Evolutionary conservation across 176 grass and related monocot genomes (phyloP).

Genomic region (Musa acuminata): DNA sequence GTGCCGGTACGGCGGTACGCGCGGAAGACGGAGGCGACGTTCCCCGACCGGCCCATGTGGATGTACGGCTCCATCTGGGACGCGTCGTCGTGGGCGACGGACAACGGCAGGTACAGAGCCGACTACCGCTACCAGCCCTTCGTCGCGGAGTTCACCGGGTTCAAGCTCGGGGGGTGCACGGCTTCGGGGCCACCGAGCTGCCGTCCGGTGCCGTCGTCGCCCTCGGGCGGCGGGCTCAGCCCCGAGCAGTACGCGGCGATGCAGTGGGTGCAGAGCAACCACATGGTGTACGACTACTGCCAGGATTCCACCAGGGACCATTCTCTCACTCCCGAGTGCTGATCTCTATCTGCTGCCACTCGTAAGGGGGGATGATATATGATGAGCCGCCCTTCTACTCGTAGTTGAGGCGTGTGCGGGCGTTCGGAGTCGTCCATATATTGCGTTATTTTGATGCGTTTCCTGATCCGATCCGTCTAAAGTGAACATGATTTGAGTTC

Average conservation of each 20-base stretch:
- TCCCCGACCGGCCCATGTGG: slow-evolving; percentile 1
- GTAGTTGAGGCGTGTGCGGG: background rate
- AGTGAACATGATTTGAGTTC: no score
- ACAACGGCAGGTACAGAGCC: background rate
- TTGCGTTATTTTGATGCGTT: no score
- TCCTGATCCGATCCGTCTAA: no score
- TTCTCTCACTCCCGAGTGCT: background rate
- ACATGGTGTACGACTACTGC: slow-evolving; percentile 3
- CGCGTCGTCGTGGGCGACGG: background rate
- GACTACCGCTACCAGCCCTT: slow-evolving; percentile 5
- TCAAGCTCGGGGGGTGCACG: background rate
- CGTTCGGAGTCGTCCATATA: no score
- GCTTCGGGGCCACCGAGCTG: background rate
- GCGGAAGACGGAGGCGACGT: background rate
- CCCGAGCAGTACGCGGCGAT: background rate
- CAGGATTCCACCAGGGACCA: background rate
- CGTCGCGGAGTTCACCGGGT: background rate
- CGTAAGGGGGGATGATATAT: no score
- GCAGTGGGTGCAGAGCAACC: background rate
- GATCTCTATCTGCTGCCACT: background rate
- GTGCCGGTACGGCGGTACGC: background rate
- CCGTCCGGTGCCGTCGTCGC: background rate
- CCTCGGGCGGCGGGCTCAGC: background rate
- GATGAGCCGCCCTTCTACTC: slow-evolving; percentile 1
- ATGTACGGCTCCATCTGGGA: slow-evolving; percentile 9